Evolutionary conservation across 164 flowering plant species (phyloP).

Genomic region (Sedum album): DNA sequence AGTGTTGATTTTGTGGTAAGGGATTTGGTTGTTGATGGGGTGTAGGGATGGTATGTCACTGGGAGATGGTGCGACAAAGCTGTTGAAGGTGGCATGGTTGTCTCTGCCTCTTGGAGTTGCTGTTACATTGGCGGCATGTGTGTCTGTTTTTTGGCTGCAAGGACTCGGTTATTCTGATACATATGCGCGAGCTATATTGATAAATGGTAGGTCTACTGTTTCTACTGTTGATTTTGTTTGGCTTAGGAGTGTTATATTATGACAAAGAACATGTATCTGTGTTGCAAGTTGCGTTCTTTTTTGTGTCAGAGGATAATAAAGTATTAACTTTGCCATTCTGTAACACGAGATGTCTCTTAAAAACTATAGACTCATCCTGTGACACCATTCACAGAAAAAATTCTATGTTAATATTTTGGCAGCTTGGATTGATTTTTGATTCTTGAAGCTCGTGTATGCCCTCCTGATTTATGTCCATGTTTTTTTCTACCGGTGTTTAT

Average conservation of each 20-base stretch:
- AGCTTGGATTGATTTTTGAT: neutral
- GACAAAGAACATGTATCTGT: neutral
- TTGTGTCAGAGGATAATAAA: neutral
- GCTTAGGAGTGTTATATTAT: neutral
- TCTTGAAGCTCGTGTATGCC: neutral
- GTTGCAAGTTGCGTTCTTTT: neutral
- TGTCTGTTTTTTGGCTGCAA: slow-evolving; percentile 30
- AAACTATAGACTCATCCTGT: neutral
- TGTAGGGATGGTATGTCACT: slow-evolving; percentile 47
- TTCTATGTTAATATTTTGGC: neutral
- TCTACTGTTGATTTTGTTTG: neutral
- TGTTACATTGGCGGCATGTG: slow-evolving; percentile 28
- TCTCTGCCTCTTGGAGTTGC: slow-evolving; percentile 52
- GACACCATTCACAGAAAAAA: neutral
- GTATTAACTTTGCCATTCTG: neutral
- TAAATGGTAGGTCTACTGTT: slow-evolving; percentile 25
- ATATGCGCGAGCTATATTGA: slow-evolving; percentile 31
- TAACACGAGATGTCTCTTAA: neutral
- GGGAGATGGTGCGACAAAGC: slow-evolving; percentile 42
- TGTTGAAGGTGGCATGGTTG: slow-evolving; percentile 61
- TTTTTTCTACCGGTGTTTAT: neutral
- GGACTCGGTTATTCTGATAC: slow-evolving; percentile 20
- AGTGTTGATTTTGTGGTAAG: neutral
- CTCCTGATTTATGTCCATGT: neutral
- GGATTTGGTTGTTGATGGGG: neutral